These are phyloP conservation scores for Neoboletus magnificus DNA, from an alignment of 768 basidiomycete species.

Conservation along the genomic window DNA sequence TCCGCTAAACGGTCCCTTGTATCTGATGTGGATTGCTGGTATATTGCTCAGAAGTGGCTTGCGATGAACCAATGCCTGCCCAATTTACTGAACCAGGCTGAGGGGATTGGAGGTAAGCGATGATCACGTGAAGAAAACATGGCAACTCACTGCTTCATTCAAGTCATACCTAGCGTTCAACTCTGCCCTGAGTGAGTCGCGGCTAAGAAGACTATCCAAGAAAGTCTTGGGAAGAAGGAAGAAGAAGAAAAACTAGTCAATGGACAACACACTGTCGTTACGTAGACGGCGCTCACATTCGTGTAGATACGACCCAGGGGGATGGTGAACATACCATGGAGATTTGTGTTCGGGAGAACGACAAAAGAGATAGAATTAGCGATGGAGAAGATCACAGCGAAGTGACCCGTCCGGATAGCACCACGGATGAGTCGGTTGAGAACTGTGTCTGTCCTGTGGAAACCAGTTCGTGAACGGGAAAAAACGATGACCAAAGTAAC, in stretches of 20 bases:
- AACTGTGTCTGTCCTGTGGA: neutral
- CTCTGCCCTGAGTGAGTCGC: conserved; percentile 1
- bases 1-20: no score
- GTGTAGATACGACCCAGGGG: neutral
- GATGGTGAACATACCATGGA: neutral
- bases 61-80: no score
- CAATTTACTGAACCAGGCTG: neutral
- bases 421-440: neutral
- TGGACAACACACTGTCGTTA: no score
- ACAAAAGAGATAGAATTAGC: neutral
- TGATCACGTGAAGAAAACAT: neutral
- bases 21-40: no score
- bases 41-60: no score
- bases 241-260: neutral
- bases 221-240: neutral
- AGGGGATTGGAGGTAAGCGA: neutral
- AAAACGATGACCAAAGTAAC: neutral
- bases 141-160: neutral
- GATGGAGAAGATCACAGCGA: neutral
- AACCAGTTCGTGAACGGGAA: neutral
- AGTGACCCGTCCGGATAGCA: neutral
- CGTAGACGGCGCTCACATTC: neutral
- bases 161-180: neutral
- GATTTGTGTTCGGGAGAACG: neutral
- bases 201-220: conserved; percentile 11